Evolutionary conservation across 352 stramenopile species (phyloP), one percentile per base, ranked within the genome.

Genomic region (Stramenopiles sp.): DNA sequence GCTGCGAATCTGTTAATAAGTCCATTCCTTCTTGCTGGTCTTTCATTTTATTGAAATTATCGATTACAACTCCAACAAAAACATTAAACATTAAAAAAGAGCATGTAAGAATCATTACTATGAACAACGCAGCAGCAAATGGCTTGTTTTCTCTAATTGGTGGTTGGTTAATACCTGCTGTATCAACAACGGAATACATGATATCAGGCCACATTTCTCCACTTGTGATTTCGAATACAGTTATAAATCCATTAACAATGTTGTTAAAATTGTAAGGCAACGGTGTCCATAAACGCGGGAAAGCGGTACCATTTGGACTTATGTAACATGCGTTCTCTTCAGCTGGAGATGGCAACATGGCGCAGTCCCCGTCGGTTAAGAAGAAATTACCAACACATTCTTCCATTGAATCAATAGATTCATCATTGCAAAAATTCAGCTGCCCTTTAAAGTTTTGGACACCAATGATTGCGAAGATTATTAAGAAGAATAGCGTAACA

Each of bases 401-500:
- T 27, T 73, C 63, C 32, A 23, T 43, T 23, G 63, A 73, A 27
- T 78, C 29, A 23, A 73, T 78, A 27, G 23, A 23, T 20, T 20
- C 63, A 78, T 80, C 78, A 6, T 80, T 78, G 6, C 6, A 7
- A 43, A 63, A 74, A n/a, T 63, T 74, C 29, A 82, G 77, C 27
- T 82, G 43, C 27, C 43, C 78, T 6, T 79, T 74, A 32, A 78
- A 83, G 23, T 82, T 43, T 63, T 83, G 80, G 63, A 83, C 76
- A 23, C 80, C 80, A 33, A 83, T 63, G 27, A 83, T 82, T 32
- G 30, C 80, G 63, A 83, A 83, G 38, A 82, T 78, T 30, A 32
- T 76, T 23, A 81, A 80, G 0, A 82, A 32, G 20, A 82, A 63
- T 13, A 82, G n/a, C 32, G 31, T 74, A 27, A 82, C 78, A 7